Base-by-base conservation (phyloP, 805 yeast species). In the Zygotorulaspora florentina region DNA sequence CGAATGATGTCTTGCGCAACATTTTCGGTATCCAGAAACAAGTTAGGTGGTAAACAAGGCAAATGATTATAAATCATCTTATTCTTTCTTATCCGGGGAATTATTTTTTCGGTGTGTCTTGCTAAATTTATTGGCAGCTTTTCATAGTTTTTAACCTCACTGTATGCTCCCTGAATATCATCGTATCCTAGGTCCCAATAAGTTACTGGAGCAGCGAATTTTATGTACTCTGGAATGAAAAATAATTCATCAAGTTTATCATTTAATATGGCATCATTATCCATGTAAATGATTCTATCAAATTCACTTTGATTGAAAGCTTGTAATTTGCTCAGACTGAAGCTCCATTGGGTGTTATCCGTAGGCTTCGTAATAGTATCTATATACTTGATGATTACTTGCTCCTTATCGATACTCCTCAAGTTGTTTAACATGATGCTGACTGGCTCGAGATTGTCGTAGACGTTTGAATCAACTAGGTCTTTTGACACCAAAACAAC, bases 211-310 rank as follows among this genome's bases (percentile, higher is more conserved):
- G 73, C 67, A 0, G 80, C 76, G 41, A 78, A 57, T 43, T 69
- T 48, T 26, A 62, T 64, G 37, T 71, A 69, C 1, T 70, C 71
- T 8, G 81, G 81, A 2, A 75, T 33, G 48, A 76, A 72, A 52
- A 79, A 77, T 35, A 77, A 55, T 47, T 77, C 81, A 60, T 79
- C 83, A 54, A 79, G 47, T 35, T 70, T 60, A 8, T 59, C 58
- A 13, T 58, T 50, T 11, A 79, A 53, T 52, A 70, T 47, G 2
- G 81, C 72, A 62, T 81, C 87, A 8, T 81, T 71, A 58, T 82
- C 87, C 54, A 82, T 60, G 57, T 73, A 80, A 11, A 82, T 70
- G 13, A 82, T 57, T 38, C 83, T 61, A 20, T 78, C 77, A 55
- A 69, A 82, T 29, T 76, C 71, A 0, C 66, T 61, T 53, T 70